Base-by-base conservation (phyloP, 228 moss, liverwort and hornwort genomes). In the Sphagnum fallax region DNA sequence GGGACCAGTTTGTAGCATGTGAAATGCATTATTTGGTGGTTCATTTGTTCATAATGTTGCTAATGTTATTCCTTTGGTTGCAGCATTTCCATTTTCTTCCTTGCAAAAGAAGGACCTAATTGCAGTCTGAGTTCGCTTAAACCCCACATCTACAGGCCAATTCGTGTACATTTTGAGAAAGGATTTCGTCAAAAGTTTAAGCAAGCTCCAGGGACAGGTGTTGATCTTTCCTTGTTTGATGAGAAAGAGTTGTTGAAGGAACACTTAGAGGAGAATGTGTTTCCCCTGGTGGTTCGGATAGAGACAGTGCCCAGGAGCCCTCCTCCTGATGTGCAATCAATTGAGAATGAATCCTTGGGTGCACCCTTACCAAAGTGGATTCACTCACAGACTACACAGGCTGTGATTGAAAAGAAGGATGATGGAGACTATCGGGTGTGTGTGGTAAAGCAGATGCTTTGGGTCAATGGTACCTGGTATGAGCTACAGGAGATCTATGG, bases 401-500 rank as follows among this genome's bases (percentile, higher is more conserved):
- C 97, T 18, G 67, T 90, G 6, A 78, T 97, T 61, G 97, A 93
- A 71, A 87, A 72, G 75, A 97, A 90, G 68, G 90, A 91, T 18
- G 90, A 91, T 50, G 90, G 88, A 48, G 64, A 53, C 60, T 90
- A 74, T 72, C 90, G 89, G 72, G 87, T 91, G 58, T 87, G 83
- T 69, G 93, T 93, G 61, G 67, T 85, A 51, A 97, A 88, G 74
- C 93, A 97, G 84, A 91, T 84, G 59, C 85, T 97, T 48, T 97
- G 89, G 93, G 81, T 93, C 50, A 85, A 78, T 6, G 97, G 97
- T 59, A 75, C 73, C 5, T 72, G 83, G 53, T 97, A 91, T 67
- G 97, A 97, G 76, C 85, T 97, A 10, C 88, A 97, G 81, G 97
- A 97, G 69, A 97, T 97, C 8, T 97, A 97, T 70, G 97, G 97